Base-by-base conservation (phyloP, 495 filamentous ascomycete species). In the Podospora tetraspora region DNA sequence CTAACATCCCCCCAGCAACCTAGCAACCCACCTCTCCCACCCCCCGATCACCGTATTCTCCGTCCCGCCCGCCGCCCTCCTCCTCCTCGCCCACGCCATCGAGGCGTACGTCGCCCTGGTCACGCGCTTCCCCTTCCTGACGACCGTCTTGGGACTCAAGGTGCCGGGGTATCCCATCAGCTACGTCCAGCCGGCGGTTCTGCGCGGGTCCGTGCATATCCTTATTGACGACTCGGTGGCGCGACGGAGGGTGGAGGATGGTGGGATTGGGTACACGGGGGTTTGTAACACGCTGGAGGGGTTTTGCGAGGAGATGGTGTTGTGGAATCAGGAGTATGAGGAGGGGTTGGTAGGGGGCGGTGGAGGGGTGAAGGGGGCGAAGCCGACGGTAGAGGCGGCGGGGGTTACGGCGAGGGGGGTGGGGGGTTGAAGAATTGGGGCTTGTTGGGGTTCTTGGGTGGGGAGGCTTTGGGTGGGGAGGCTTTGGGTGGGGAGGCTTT, bases 131-230 rank as follows among this genome's bases (percentile, higher is more conserved):
- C 76, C 76, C 2, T 75, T 82, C 29, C 70, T 86, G 30, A 72
- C 62, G 19, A 74, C 59, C 69, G 12, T 76, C 75, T 73, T 78
- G 76, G 56, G 72, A 78, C 12, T 80, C 82, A 34, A 68, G 34
- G 62, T 73, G 80, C 58, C 77, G 65, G 52, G 70, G 70, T 23
- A 76, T 73, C 24, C 66, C n/a, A 22, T 88, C 19, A 69, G 69
- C 4, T 78, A 80, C 59, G 66, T 88, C 25, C 85, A 88, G 72
- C 86, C 85, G 12, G 76, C 81, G 1, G 72, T 84, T 6, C 83
- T 87, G 59, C 72, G 70, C 1, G 79, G 85, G 22, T 72, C 78
- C 6, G 68, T 75, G 62, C 80, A 84, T 68, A 74, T 76, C 16
- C 64, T 87, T 52, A 76, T 79, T 3, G 82, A 84, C 70, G 85